These are phyloP conservation scores for Penicillium capsulatum DNA, from an alignment of 2,329 filamentous ascomycete genomes.

Conservation along the genomic window DNA sequence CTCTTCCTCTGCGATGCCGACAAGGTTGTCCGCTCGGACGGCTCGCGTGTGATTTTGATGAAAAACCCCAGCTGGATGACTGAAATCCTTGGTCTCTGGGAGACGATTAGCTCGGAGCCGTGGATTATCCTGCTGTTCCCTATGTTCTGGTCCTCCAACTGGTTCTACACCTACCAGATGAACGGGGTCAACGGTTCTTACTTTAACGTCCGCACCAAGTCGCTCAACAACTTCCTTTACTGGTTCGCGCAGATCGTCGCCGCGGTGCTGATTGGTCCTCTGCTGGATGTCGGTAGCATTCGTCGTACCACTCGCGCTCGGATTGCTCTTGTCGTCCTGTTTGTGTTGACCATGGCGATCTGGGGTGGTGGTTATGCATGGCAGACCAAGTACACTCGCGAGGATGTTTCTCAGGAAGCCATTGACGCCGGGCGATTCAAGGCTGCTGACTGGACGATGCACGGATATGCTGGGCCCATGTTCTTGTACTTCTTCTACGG, in stretches of 20 bases:
- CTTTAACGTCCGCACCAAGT: conserved; percentile 68
- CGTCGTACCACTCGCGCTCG: conserved; percentile 65
- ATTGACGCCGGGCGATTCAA: conserved; percentile 6
- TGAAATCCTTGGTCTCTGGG: conserved; percentile 68
- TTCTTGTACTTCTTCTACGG: conserved; percentile 87
- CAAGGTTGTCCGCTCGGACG: conserved; percentile 68
- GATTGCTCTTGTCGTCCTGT: conserved; percentile 55
- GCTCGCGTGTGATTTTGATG: conserved; percentile 75
- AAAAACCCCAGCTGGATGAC: conserved; percentile 80
- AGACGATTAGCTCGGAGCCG: conserved; percentile 65
- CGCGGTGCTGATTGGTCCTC: conserved; percentile 65
- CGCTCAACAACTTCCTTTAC: conserved; percentile 71
- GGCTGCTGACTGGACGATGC: conserved; percentile 60
- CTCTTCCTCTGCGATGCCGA: conserved; percentile 66
- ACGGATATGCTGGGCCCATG: conserved; percentile 70
- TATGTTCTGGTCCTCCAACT: conserved; percentile 74
- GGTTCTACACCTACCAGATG: conserved; percentile 75
- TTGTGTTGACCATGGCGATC: conserved; percentile 66
- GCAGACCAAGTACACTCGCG: conserved; percentile 58
- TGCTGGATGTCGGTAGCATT: conserved; percentile 58
- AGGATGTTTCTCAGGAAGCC: conserved; percentile 16
- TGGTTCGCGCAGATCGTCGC: conserved; percentile 73
- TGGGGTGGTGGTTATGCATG: conserved; percentile 80
- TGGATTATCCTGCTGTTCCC: conserved; percentile 72
- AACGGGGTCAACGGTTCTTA: conserved; percentile 65